phyloP scores from a whole-genome alignment of 352 stramenopile species.

The Globisporangium okanoganense region DNA sequence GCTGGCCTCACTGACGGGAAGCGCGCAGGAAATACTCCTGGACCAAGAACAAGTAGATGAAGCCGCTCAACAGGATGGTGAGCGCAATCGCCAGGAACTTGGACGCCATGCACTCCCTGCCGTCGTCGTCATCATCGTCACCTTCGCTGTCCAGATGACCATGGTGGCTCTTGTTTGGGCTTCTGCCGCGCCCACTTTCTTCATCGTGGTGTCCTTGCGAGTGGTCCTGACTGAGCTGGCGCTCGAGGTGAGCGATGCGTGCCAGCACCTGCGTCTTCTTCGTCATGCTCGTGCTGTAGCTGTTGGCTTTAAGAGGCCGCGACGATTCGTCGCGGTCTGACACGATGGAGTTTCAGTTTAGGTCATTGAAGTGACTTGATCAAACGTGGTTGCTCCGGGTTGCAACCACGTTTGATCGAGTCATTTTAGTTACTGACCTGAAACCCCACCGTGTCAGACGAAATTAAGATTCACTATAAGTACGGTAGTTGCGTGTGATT shows the following conservation, averaged over 20 bases:
- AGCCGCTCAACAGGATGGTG: constrained; percentile 32
- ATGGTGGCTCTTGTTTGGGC: neutral
- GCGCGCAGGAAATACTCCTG: constrained; percentile 10
- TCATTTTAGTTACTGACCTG: too few relatives aligned
- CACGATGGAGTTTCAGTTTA: too few relatives aligned
- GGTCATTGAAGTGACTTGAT: too few relatives aligned
- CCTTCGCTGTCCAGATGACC: neutral
- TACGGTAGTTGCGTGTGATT: neutral
- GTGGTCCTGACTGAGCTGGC: constrained; percentile 3
- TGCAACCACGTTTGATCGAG: too few relatives aligned
- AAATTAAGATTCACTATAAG: too few relatives aligned
- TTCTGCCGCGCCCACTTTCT: neutral
- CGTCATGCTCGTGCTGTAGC: neutral
- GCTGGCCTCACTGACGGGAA: neutral
- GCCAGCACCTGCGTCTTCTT: constrained; percentile 5
- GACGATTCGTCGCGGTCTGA: too few relatives aligned
- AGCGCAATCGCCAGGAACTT: constrained; percentile 36
- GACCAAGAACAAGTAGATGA: constrained; percentile 46
- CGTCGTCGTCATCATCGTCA: constrained; percentile 15
- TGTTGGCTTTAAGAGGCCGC: neutral
- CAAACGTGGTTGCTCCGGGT: too few relatives aligned
- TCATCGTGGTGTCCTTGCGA: neutral
- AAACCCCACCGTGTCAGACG: neutral
- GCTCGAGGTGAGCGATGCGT: constrained; percentile 7
- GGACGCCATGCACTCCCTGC: constrained; percentile 41